phyloP scores from a whole-genome alignment of 2,329 filamentous ascomycete genomes.

The Fusarium redolens region DNA sequence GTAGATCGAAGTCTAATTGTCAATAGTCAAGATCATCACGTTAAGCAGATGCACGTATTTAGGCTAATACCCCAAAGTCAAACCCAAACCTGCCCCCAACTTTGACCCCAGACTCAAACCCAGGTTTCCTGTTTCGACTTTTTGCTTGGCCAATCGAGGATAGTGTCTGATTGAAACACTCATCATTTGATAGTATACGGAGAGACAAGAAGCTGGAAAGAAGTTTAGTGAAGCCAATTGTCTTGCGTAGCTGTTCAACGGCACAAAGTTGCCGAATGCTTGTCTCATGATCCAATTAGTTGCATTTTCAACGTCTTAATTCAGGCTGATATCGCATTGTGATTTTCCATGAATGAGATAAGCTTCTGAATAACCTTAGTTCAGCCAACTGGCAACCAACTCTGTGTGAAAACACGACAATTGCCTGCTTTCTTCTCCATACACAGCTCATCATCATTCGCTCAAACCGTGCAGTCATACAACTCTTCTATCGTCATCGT shows the following conservation, averaged over 20 bases:
- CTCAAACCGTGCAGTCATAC: not conserved
- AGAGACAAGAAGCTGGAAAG: not conserved
- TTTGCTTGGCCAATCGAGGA: not conserved
- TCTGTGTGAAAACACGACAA: not conserved
- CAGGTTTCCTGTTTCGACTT: not conserved
- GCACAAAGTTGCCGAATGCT: not conserved
- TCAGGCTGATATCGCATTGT: not conserved
- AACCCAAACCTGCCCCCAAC: not conserved
- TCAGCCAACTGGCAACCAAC: accelerated
- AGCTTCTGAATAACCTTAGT: not conserved
- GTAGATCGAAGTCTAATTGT: not conserved
- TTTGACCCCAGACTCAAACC: no score
- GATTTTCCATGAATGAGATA: not conserved
- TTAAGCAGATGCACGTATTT: not conserved
- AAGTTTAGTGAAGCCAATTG: not conserved
- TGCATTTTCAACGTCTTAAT: not conserved
- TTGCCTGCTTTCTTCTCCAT: not conserved
- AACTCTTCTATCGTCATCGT: not conserved
- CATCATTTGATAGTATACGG: not conserved
- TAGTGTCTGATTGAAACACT: not conserved
- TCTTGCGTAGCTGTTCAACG: not conserved
- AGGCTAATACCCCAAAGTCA: not conserved
- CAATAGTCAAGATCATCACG: not conserved
- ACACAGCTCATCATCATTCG: not conserved
- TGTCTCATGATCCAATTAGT: not conserved